Base-by-base conservation (phyloP, 2,329 filamentous ascomycete species). In the Metarhizium sp. region DNA sequence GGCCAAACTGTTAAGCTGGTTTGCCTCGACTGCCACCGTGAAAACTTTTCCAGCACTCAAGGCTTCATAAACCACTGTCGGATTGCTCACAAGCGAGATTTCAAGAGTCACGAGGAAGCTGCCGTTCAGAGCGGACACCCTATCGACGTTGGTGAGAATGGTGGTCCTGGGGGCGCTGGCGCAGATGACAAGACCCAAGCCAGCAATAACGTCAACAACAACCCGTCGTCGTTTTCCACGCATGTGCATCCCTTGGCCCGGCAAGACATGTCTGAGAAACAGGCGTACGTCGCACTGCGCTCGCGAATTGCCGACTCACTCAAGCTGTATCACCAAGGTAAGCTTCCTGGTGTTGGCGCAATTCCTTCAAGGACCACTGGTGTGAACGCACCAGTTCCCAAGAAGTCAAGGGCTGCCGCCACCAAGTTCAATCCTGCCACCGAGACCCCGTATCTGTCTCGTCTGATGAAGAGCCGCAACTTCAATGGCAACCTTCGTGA, bases 1-100 rank as follows among this genome's bases (percentile, higher is more conserved):
- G 89, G 89, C 55, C 80, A 89, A 66, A 85, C 86, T 60, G 92
- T 97, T 60, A 95, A 95, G 72, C 80, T 97, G 51, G 87, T 95
- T 59, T 99, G 94, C 75, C 73, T 88, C 57, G 88, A 94, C 69
- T 97, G 94, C 71, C 80, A 90, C 51, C 82, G 92, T 60, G 89
- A 90, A 68, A 90, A 96, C 69, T 97, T 97, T 67, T 92, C 88
- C 55, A 97, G 92, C 73, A 95, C 92, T 0, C 94, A 97, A 71
- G 94, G 94, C n/a, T 97, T 97, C 73, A 94, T 99, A 74, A 99
- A 99, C 67, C 94, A 99, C 68, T 97, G 92, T 69, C 90, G 94
- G 56, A 97, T 99, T 64, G 91, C 92, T 30, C 94, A 99, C 73
- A 88, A 87, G 67, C 82, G 90, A 57, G 91, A 95, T 60, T 97